Conservation (phyloP, 768 basidiomycete genomes). For the Leucosporidium yakuticum region DNA sequence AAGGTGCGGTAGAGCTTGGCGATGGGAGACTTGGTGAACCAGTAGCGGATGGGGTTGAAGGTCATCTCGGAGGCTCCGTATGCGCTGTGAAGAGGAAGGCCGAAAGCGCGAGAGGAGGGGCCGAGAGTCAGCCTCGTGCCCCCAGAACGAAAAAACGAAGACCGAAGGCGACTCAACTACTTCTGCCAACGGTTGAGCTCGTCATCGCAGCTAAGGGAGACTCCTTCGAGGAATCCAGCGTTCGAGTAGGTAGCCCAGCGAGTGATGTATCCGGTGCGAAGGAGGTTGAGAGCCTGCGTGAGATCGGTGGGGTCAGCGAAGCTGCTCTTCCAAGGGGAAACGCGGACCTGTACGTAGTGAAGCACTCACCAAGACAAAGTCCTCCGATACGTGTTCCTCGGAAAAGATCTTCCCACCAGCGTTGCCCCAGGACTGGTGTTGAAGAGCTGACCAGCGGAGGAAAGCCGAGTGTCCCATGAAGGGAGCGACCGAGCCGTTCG, state of each 20-base stretch:
- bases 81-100: slow-evolving; percentile 11
- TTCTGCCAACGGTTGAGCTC: slow-evolving; percentile 91
- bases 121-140: background rate
- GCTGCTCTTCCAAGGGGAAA: too few relatives aligned
- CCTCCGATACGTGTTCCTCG: slow-evolving; percentile 61
- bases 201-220: slow-evolving; percentile 87
- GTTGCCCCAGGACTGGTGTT: slow-evolving; percentile 53
- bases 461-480: slow-evolving; percentile 66
- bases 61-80: slow-evolving; percentile 51
- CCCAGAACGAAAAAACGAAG: too few relatives aligned
- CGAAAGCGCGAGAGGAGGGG: too few relatives aligned
- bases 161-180: too few relatives aligned
- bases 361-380: slow-evolving; percentile 68
- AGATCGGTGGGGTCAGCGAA: too few relatives aligned
- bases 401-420: slow-evolving; percentile 64
- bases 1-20: background rate
- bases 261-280: slow-evolving; percentile 19
- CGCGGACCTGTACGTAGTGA: too few relatives aligned
- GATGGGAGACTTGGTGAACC: slow-evolving; percentile 17
- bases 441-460: slow-evolving; percentile 66
- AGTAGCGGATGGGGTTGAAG: slow-evolving; percentile 65
- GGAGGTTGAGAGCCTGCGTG: too few relatives aligned
- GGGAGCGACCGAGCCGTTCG: slow-evolving; percentile 61
- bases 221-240: slow-evolving; percentile 84
- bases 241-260: slow-evolving; percentile 54